These are phyloP conservation scores for Theobroma grandiflorum DNA, from an alignment of 441 rosid genomes.

Conservation along the genomic window DNA sequence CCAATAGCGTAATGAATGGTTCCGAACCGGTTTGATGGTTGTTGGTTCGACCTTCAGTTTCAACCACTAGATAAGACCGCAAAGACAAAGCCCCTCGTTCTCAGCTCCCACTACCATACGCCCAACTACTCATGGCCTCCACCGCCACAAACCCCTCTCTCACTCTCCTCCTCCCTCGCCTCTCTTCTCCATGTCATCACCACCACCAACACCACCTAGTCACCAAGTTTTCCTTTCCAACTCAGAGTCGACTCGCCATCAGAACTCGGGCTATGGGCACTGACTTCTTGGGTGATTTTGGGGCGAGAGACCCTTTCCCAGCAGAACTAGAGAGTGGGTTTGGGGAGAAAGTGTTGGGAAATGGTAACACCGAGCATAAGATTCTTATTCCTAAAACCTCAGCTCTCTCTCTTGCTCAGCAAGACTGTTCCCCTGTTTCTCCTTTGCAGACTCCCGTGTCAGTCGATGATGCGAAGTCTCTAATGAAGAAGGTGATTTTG, in stretches of 20 bases:
- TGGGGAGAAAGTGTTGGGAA: constrained; percentile 83
- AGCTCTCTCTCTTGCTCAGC: constrained; percentile 80
- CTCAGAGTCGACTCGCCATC: constrained; percentile 27
- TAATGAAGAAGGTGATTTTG: constrained; percentile 70
- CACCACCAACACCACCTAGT: not conserved
- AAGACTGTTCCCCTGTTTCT: constrained; percentile 64
- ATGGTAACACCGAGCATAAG: constrained; percentile 74
- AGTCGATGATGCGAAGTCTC: constrained; percentile 58
- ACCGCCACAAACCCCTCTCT: constrained; percentile 33
- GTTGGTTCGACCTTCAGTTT: not conserved
- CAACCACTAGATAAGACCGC: constrained; percentile 29
- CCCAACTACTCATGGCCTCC: constrained; percentile 40
- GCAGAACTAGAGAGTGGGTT: constrained; percentile 80
- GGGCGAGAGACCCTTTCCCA: constrained; percentile 91
- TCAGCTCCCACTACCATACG: constrained; percentile 4
- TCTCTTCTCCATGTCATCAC: constrained; percentile 31
- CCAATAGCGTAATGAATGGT: not conserved
- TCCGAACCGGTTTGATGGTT: not conserved
- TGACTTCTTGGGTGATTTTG: constrained; percentile 77
- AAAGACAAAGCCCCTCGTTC: not conserved
- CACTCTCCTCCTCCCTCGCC: constrained; percentile 31
- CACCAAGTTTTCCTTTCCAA: constrained; percentile 9
- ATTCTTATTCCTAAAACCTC: constrained; percentile 77
- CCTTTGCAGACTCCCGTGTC: constrained; percentile 74
- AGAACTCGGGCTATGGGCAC: constrained; percentile 42